Evolutionary conservation across 768 basidiomycete genomes (phyloP), one percentile per base, ranked within the genome.

Genomic region (Pleurotus citrinopileatus): DNA sequence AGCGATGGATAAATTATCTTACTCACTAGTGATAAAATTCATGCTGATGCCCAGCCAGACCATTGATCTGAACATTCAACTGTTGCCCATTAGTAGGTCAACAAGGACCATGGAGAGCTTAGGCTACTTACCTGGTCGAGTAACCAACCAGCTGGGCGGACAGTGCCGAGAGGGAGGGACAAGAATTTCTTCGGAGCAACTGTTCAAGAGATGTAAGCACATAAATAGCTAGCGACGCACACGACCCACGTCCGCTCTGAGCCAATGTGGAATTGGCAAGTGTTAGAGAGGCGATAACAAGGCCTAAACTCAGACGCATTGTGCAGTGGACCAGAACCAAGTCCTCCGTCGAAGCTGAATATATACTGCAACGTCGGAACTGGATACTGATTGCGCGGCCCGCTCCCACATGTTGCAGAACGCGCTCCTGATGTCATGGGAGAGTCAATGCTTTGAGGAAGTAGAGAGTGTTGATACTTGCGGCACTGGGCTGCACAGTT

Each of bases 101-200:
- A 26, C 8, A 26, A 26, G 19, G 28, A 20, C 43, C 4, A 34
- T 10, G 20, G 50, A 36, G 7, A 44, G 32, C 22, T 12, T 10
- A 19, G 28, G 8, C 15, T 20, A 40, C 42, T 46, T 12, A 72
- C 75, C 56, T 77, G 75, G 57, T 76, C 72, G 63, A 68, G 60
- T 25, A 77, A 61, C 75, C 75, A 77, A 58, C 75, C 74, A 0
- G 71, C 55, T 7, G 75, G 74, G 53, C 61, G 65, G 6, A 77
- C 60, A 28, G 65, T 61, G 15, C 74, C 74, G 17, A 77, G 63
- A 6, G 74, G 74, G 12, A 77, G 45, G 13, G 72, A 68, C 17
- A 71, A 58, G 57, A 65, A 77, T 58, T 71, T 73, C 61, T 73
- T 74, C 1, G 75, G 72, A 12, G 74, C 73, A 54, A 77, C 75